Evolutionary conservation across 768 basidiomycete genomes (phyloP), one percentile per base, ranked within the genome.

Genomic region (Dentipellis sp.): DNA sequence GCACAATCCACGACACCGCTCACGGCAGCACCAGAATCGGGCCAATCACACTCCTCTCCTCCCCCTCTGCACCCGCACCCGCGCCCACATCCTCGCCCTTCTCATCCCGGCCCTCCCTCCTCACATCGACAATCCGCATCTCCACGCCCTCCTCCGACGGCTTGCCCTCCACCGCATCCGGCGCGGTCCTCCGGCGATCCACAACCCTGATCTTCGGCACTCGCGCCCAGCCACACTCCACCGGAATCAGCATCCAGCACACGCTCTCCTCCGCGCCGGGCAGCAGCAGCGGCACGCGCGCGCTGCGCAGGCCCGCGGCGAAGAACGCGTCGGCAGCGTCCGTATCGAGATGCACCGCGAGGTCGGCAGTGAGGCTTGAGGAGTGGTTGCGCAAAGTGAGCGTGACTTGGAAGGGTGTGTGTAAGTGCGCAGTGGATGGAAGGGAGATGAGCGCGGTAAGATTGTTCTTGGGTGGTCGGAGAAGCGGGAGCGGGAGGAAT

Each of bases 271-370:
- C 88, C 23, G 75, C 72, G 5, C 84, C 84, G 0, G 92, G 86
- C 45, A 89, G 72, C n/a, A 97, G 71, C 47, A 86, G 70, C 2
- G 90, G 84, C 9, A 91, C 60, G 10, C 83, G 78, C 3, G 82
- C 81, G 50, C 73, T 79, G 49, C 89, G 75, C 37, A 88, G 66
- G 0, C 94, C 94, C 2, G 89, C 80, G 45, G 93, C 80, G 14
- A 94, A 81, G 68, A 97, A 95, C n/a, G 78, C 75, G 42, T 90
- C 89, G 11, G 77, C 69, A 0, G 70, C 58, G 58, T 86, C 83
- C 1, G 82, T 76, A 54, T 95, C 92, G 29, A 94, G 75, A 36
- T 85, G 80, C 9, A 93, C 76, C 10, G 80, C 74, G 36, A 94
- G 68, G 59, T 83, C 84, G 0, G 87, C 86, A 2, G 90, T 80